phyloP scores from a whole-genome alignment of 2,329 filamentous ascomycete genomes.

The Tolypocladium paradoxum region DNA sequence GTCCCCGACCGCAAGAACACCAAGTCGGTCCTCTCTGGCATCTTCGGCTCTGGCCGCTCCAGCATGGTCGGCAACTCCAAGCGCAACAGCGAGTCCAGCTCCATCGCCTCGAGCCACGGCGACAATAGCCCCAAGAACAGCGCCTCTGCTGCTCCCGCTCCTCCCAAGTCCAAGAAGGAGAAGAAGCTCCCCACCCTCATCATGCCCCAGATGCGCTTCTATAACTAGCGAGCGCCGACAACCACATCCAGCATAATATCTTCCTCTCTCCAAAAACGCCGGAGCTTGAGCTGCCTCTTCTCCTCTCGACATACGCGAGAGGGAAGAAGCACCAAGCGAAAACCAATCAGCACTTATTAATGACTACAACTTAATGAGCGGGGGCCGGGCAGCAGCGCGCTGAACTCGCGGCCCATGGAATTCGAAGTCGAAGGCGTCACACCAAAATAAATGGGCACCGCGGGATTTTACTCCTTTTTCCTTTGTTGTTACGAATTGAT shows the following conservation, averaged over 20 bases:
- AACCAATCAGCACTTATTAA: background rate
- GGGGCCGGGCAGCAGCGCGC: background rate
- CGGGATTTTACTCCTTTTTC: background rate
- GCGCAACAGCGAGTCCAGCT: constrained; percentile 2
- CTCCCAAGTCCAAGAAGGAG: constrained; percentile 1
- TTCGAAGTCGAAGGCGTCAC: background rate
- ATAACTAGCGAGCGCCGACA: constrained; percentile 1
- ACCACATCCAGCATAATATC: background rate
- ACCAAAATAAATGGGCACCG: background rate
- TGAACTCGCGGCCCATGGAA: background rate
- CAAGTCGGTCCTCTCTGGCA: constrained; percentile 3
- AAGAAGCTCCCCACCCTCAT: constrained; percentile 1
- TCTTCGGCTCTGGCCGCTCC: constrained; percentile 5
- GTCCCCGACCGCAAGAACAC: constrained; percentile 3
- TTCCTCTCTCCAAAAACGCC: background rate
- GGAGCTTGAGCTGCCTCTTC: background rate
- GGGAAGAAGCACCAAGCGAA: background rate
- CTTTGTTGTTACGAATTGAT: background rate
- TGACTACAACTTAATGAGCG: background rate
- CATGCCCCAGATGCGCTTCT: constrained; percentile 4
- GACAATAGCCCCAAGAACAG: constrained; percentile 1
- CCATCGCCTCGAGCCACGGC: background rate
- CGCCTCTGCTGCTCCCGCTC: background rate
- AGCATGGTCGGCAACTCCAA: background rate
- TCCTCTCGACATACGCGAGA: background rate